Percentiles rank a stretch among this genome's conserved stretches.
phyloP scores from a whole-genome alignment of 805 yeast genomes.

The Nakazawaea peltata region DNA sequence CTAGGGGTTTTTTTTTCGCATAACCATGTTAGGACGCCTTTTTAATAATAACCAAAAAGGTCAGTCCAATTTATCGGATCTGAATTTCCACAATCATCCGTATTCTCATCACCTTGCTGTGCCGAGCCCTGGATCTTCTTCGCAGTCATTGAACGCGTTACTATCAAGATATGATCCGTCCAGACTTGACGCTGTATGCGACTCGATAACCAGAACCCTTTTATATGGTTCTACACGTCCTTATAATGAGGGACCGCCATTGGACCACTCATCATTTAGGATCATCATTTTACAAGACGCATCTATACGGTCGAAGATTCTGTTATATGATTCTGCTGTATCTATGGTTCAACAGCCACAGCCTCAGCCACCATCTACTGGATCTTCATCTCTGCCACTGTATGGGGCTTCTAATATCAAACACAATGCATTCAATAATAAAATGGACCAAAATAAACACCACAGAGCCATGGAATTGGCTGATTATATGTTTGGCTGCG shows the following conservation, averaged over 20 bases:
- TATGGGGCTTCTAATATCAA: slow-evolving; percentile 6
- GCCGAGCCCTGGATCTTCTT: no score
- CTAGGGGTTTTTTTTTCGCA: no score
- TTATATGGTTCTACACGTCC: slow-evolving; percentile 33
- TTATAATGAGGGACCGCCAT: slow-evolving; percentile 18
- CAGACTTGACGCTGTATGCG: slow-evolving; percentile 23
- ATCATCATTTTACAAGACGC: slow-evolving; percentile 45
- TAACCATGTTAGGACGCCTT: no score
- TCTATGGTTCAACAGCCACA: background rate
- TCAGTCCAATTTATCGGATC: no score
- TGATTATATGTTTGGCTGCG: slow-evolving; percentile 50
- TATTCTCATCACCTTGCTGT: no score
- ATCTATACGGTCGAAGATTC: slow-evolving; percentile 38
- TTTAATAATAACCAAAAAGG: no score
- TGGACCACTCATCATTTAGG: slow-evolving; percentile 28
- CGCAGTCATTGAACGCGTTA: no score
- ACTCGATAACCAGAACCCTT: slow-evolving; percentile 34
- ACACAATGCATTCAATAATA: no score
- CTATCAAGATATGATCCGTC: no score
- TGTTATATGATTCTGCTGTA: slow-evolving; percentile 37
- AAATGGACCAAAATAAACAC: slow-evolving; percentile 22
- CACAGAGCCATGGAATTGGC: slow-evolving; percentile 38
- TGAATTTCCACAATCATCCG: no score
- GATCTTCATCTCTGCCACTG: slow-evolving; percentile 6
- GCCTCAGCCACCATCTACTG: slow-evolving; percentile 1